Conservation (phyloP, 306 rosid genomes). For the Gastrolobium bilobum region DNA sequence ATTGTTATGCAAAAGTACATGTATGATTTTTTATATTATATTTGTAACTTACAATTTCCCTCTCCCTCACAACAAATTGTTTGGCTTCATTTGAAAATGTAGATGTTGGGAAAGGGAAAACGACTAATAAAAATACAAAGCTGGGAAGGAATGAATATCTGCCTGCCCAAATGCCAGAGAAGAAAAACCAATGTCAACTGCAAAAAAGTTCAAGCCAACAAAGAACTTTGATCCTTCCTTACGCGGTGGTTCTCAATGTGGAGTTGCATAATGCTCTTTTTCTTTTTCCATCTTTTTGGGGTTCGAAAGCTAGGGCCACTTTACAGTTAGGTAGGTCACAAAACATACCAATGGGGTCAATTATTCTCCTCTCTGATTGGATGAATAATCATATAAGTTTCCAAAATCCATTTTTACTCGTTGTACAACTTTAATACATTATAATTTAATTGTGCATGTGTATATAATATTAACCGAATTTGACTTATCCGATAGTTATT, state of each 20-base stretch:
- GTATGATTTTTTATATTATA: too few relatives aligned
- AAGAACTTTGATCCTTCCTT: constrained; percentile 17
- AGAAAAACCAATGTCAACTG: constrained; percentile 17
- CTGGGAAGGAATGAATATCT: constrained; percentile 20
- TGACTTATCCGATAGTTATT: not conserved
- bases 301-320: constrained; percentile 34
- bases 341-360: constrained; percentile 19
- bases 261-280: constrained; percentile 33
- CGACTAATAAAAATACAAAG: not conserved
- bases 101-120: constrained; percentile 9
- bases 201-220: constrained; percentile 40
- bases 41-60: too few relatives aligned
- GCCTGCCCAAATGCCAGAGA: constrained; percentile 9
- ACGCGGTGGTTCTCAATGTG: constrained; percentile 42
- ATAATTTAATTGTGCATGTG: not conserved
- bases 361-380: constrained; percentile 42
- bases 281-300: constrained; percentile 28
- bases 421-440: not conserved
- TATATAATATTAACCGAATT: not conserved
- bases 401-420: not conserved
- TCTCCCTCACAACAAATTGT: not conserved
- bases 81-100: constrained; percentile 3
- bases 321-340: constrained; percentile 36
- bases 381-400: not conserved
- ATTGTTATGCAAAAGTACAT: too few relatives aligned